Evolutionary conservation across 768 basidiomycete genomes (phyloP).

Genomic region (Cystofilobasidium bisporidii): DNA sequence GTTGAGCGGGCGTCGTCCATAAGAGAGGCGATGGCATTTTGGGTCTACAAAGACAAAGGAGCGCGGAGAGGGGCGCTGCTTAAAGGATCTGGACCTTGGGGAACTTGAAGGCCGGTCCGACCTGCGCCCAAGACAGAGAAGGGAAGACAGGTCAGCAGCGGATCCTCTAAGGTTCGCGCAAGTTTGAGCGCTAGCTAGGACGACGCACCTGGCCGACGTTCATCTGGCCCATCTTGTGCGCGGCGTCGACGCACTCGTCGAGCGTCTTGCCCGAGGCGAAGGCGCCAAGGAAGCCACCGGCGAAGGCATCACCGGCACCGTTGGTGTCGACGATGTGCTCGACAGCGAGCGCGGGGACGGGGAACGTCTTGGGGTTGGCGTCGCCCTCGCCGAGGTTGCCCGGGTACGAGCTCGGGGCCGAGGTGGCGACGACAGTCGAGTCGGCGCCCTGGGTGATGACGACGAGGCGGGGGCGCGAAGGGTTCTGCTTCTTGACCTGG

Average conservation of each 20-base stretch:
- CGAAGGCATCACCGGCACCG: slow-evolving; percentile 95
- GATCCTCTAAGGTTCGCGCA: too few species aligned
- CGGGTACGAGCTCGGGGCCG: slow-evolving; percentile 39
- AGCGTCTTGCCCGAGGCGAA: slow-evolving; percentile 65
- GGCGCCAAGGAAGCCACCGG: slow-evolving; percentile 88
- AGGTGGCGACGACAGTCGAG: slow-evolving; percentile 64
- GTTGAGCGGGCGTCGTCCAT: neutral
- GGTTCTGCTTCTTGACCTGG: slow-evolving; percentile 61
- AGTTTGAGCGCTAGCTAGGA: too few species aligned
- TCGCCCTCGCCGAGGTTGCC: slow-evolving; percentile 46
- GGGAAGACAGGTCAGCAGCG: too few species aligned
- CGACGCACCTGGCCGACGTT: slow-evolving; percentile 52
- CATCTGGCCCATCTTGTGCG: slow-evolving; percentile 77
- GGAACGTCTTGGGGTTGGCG: slow-evolving; percentile 48
- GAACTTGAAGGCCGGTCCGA: slow-evolving; percentile 53
- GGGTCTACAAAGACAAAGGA: neutral
- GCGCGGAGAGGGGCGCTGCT: neutral
- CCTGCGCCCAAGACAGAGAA: slow-evolving; percentile 33
- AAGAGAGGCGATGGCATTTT: neutral
- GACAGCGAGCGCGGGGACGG: slow-evolving; percentile 52
- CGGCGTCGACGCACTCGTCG: slow-evolving; percentile 67
- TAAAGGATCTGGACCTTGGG: slow-evolving; percentile 44
- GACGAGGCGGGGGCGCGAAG: slow-evolving; percentile 65
- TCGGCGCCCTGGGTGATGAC: slow-evolving; percentile 83
- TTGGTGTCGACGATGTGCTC: slow-evolving; percentile 88